Conservation (phyloP, 2,329 filamentous ascomycete species). For the Phaeophleospora eucalypticola region DNA sequence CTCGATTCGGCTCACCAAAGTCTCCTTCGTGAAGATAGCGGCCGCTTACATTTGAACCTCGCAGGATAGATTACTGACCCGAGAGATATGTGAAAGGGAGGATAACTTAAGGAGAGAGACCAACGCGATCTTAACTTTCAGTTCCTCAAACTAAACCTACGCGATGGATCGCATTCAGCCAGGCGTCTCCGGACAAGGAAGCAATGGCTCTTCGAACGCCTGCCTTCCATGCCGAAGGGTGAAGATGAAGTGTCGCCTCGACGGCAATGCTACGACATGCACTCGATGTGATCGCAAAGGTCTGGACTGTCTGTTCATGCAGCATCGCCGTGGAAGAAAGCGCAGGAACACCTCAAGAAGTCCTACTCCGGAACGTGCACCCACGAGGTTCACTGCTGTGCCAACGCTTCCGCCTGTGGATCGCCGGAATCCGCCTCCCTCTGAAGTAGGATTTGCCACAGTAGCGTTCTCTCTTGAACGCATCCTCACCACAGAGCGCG, state of each 20-base stretch:
- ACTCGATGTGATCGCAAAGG: constrained; percentile 38
- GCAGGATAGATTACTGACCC: too few species aligned
- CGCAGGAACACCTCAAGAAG: constrained; percentile 30
- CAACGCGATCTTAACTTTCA: too few species aligned
- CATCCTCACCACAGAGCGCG: constrained; percentile 16
- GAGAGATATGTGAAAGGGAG: too few species aligned
- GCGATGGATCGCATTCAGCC: too few species aligned
- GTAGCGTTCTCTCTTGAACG: constrained; percentile 36
- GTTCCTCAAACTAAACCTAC: too few species aligned
- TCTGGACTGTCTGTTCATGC: constrained; percentile 37
- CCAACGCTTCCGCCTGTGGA: too few species aligned
- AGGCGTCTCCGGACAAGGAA: constrained; percentile 5
- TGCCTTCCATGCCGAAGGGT: constrained; percentile 39
- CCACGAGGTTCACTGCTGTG: too few species aligned
- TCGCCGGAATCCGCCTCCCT: background rate
- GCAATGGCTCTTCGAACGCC: constrained; percentile 23
- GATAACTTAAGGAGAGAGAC: too few species aligned
- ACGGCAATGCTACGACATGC: constrained; percentile 21
- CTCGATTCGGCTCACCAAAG: too few species aligned
- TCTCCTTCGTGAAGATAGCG: too few species aligned
- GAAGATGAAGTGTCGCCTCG: constrained; percentile 38
- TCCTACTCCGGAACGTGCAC: too few species aligned
- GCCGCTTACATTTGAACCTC: too few species aligned
- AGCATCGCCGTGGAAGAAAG: constrained; percentile 41
- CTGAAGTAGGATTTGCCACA: constrained; percentile 19